A percentile compares a stretch with the other conserved stretches of the same genome.
Evolutionary conservation across 352 stramenopile genomes (phyloP).

Genomic region (Phytopythium helicoides): DNA sequence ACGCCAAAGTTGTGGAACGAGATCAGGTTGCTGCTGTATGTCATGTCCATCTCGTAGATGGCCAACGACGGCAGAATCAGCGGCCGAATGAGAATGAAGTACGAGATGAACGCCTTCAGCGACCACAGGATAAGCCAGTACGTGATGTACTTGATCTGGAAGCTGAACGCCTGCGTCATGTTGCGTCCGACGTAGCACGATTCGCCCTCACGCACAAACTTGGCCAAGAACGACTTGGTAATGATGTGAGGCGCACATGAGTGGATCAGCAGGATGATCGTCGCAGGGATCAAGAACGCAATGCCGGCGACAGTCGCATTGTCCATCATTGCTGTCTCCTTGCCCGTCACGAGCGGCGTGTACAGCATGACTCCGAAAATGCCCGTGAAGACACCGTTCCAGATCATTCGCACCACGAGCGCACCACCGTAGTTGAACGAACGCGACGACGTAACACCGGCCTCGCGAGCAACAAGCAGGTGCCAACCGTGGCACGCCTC

Average conservation of each 20-base stretch:
- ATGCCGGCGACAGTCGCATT: constrained; percentile 23
- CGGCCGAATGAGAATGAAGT: constrained; percentile 65
- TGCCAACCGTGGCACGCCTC: constrained; percentile 65
- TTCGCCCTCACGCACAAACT: constrained; percentile 72
- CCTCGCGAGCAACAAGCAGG: constrained; percentile 40
- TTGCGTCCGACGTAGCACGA: constrained; percentile 64
- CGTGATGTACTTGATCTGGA: constrained; percentile 62
- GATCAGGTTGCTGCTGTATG: constrained; percentile 55
- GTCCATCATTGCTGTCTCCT: constrained; percentile 44
- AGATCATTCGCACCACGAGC: constrained; percentile 58
- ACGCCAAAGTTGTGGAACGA: constrained; percentile 74
- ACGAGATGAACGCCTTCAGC: constrained; percentile 62
- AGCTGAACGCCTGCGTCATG: constrained; percentile 59
- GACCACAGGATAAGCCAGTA: constrained; percentile 64
- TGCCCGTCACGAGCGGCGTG: constrained; percentile 26
- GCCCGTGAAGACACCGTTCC: constrained; percentile 55
- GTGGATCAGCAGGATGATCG: constrained; percentile 39
- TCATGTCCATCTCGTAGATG: constrained; percentile 65
- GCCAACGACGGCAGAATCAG: constrained; percentile 64
- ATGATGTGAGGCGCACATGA: constrained; percentile 45
- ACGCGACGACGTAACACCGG: constrained; percentile 37
- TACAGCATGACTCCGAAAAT: constrained; percentile 70
- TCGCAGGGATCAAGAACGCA: constrained; percentile 42
- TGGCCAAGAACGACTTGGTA: constrained; percentile 52
- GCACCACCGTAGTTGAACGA: constrained; percentile 62